phyloP scores from a whole-genome alignment of 768 basidiomycete species.

The Lyophyllum semitale region DNA sequence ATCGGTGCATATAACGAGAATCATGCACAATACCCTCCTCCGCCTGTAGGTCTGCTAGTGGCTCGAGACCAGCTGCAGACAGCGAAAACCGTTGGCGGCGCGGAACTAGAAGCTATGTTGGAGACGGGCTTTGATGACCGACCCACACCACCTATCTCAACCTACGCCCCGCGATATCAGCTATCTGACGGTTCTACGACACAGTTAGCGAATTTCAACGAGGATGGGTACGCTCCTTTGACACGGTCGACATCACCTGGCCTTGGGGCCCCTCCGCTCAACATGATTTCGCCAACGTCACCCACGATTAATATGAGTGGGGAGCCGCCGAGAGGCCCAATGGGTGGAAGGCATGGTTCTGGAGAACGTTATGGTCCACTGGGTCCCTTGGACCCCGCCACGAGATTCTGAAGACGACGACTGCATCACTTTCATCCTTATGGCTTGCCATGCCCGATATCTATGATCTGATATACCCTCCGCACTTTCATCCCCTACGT shows the following conservation, averaged over 20 bases:
- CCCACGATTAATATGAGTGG: constrained; percentile 32
- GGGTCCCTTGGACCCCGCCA: constrained; percentile 63
- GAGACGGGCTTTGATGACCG: constrained; percentile 86
- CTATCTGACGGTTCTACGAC: constrained; percentile 56
- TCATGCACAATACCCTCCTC: constrained; percentile 75
- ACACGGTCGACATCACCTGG: constrained; percentile 52
- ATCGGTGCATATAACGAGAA: constrained; percentile 96
- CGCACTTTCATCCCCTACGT: constrained; percentile 31
- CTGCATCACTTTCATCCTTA: constrained; percentile 23
- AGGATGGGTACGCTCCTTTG: constrained; percentile 60
- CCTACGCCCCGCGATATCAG: constrained; percentile 60
- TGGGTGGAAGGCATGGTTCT: constrained; percentile 24
- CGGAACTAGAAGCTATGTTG: constrained; percentile 90
- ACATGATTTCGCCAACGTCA: constrained; percentile 42
- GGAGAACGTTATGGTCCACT: constrained; percentile 53
- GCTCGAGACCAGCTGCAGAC: constrained; percentile 40
- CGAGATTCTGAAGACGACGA: constrained; percentile 42
- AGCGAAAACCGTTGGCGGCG: constrained; percentile 57
- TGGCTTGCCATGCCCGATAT: constrained; percentile 28
- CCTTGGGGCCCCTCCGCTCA: constrained; percentile 26
- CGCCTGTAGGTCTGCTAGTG: constrained; percentile 70
- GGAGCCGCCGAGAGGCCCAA: constrained; percentile 14
- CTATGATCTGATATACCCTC: constrained; percentile 41
- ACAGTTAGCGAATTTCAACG: constrained; percentile 39
- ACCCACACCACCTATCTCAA: constrained; percentile 48